A percentile compares a stretch with the other conserved stretches of the same genome.
phyloP scores from a whole-genome alignment of 306 rosid genomes.

The Cucumis melo region DNA sequence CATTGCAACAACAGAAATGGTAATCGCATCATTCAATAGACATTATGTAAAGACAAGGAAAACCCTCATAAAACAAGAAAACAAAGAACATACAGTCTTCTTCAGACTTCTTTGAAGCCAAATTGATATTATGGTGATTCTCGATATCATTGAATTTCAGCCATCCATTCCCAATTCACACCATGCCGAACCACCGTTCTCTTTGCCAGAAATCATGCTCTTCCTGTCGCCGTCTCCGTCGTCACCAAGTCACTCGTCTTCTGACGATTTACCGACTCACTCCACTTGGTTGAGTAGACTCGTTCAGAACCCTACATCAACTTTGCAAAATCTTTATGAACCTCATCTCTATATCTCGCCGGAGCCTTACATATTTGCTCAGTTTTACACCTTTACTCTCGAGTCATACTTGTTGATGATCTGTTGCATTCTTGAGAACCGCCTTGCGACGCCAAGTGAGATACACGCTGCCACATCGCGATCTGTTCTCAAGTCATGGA shows the following conservation, averaged over 20 bases:
- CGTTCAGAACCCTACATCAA: slow-evolving; percentile 8
- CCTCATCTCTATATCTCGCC: slow-evolving; percentile 52
- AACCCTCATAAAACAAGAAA: background rate
- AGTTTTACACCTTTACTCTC: slow-evolving; percentile 87
- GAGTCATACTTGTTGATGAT: slow-evolving; percentile 82
- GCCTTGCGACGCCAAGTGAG: slow-evolving; percentile 68
- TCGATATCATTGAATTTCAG: slow-evolving; percentile 26
- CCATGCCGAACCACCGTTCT: slow-evolving; percentile 30
- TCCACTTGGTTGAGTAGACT: slow-evolving; percentile 12
- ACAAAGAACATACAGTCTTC: slow-evolving; percentile 49
- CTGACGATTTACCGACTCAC: slow-evolving; percentile 27
- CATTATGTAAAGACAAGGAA: background rate
- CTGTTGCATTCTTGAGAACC: slow-evolving; percentile 59
- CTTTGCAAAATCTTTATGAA: slow-evolving; percentile 4
- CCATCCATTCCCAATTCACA: slow-evolving; percentile 28
- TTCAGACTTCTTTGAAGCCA: slow-evolving; percentile 54
- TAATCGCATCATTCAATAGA: background rate
- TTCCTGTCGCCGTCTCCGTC: slow-evolving; percentile 47
- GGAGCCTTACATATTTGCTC: slow-evolving; percentile 76
- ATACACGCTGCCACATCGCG: slow-evolving; percentile 78
- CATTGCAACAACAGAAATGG: background rate
- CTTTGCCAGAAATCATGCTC: slow-evolving; percentile 63
- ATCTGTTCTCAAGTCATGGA: slow-evolving; percentile 80
- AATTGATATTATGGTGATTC: slow-evolving; percentile 21
- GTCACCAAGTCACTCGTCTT: slow-evolving; percentile 25